These are phyloP conservation scores for Dictyostelium brefeldianum DNA, from an alignment of 78 protist species.

Conservation along the genomic window DNA sequence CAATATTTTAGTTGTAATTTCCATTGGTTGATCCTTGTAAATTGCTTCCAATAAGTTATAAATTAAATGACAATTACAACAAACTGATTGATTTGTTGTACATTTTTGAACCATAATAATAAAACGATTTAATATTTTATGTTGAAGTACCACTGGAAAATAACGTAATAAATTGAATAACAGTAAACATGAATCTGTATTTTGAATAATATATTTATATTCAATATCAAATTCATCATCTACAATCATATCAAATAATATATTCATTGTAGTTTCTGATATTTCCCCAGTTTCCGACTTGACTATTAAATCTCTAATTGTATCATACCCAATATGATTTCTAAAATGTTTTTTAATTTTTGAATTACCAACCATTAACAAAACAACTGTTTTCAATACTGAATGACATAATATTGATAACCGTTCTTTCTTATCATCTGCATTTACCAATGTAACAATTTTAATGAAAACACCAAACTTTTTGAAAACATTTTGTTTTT, in stretches of 20 bases:
- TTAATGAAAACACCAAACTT: constrained; percentile 56
- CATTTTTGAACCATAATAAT: constrained; percentile 51
- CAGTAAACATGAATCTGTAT: constrained; percentile 49
- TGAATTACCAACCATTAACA: constrained; percentile 29
- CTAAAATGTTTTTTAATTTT: constrained; percentile 61
- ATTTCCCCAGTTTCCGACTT: constrained; percentile 9
- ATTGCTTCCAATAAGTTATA: constrained; percentile 58
- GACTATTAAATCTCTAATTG: constrained; percentile 38
- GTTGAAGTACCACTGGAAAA: constrained; percentile 33
- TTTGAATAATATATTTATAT: constrained; percentile 72
- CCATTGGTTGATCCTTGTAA: constrained; percentile 32
- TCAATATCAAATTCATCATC: constrained; percentile 62
- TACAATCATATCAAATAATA: constrained; percentile 68
- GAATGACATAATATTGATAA: constrained; percentile 43
- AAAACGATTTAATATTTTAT: constrained; percentile 27
- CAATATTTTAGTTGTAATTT: constrained; percentile 34
- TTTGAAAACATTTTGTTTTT: constrained; percentile 60
- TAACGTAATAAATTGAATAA: constrained; percentile 41
- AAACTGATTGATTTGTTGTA: constrained; percentile 71
- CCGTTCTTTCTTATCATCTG: constrained; percentile 39
- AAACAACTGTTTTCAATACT: constrained; percentile 22
- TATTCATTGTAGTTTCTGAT: constrained; percentile 59
- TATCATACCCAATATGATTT: constrained; percentile 64
- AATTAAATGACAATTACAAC: constrained; percentile 63
- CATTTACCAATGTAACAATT: constrained; percentile 47